phyloP scores from a whole-genome alignment of 768 basidiomycete species.

The Naganishia kalamii region DNA sequence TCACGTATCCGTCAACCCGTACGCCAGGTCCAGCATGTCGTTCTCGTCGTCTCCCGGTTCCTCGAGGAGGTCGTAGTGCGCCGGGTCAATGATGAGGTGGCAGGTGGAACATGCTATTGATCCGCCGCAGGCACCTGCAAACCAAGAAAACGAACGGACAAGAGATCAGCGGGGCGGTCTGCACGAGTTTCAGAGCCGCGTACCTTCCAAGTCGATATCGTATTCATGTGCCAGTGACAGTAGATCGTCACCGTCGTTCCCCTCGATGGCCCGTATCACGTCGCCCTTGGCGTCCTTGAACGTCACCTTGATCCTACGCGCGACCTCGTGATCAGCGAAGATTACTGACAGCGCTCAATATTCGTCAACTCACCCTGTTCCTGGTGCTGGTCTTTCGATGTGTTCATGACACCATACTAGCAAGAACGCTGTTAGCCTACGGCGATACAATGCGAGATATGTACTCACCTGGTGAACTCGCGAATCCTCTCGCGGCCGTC shows the following conservation, averaged over 20 bases:
- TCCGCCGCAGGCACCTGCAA: constrained; percentile 85
- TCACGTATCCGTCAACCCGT: constrained; percentile 87
- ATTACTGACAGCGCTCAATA: background rate
- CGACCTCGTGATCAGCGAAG: background rate
- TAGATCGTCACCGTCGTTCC: constrained; percentile 87
- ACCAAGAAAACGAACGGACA: background rate
- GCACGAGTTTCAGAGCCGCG: constrained; percentile 25
- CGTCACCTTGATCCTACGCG: constrained; percentile 69
- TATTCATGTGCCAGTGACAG: constrained; percentile 87
- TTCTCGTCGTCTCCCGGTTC: constrained; percentile 98
- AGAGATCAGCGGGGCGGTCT: background rate
- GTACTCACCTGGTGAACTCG: background rate
- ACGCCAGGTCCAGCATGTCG: constrained; percentile 83
- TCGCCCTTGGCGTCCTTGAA: constrained; percentile 84
- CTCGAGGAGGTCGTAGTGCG: constrained; percentile 76
- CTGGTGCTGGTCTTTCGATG: constrained; percentile 36
- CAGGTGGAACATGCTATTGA: constrained; percentile 97
- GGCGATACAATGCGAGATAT: background rate
- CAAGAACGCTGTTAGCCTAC: background rate
- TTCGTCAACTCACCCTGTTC: constrained; percentile 34
- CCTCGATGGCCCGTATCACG: constrained; percentile 79
- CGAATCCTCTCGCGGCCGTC: background rate
- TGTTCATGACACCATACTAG: constrained; percentile 35
- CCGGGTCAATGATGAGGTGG: constrained; percentile 76
- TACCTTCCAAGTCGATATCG: constrained; percentile 92